phyloP scores from a whole-genome alignment of 345 rosid genomes.

The Euclidium syriacum region DNA sequence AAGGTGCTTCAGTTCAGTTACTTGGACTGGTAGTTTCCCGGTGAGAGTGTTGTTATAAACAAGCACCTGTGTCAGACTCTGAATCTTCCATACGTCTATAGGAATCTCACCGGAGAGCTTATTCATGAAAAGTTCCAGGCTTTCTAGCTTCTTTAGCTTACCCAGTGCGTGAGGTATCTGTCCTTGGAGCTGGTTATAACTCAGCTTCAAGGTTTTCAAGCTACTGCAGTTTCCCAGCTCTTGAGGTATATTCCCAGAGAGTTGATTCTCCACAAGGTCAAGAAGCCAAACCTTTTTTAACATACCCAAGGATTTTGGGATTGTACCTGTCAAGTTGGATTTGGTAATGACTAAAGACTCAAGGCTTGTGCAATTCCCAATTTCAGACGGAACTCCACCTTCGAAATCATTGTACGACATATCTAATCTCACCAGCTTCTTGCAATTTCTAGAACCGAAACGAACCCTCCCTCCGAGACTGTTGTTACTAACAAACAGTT shows the following conservation, averaged over 20 bases:
- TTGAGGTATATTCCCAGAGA: constrained; percentile 60
- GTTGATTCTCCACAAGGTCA: constrained; percentile 51
- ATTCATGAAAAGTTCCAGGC: constrained; percentile 55
- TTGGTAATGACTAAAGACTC: constrained; percentile 26
- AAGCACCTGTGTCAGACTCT: constrained; percentile 39
- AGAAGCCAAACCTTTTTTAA: constrained; percentile 34
- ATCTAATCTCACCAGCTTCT: constrained; percentile 40
- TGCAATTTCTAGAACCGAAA: constrained; percentile 41
- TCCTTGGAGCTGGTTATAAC: constrained; percentile 58
- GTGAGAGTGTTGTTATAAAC: constrained; percentile 57
- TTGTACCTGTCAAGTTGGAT: constrained; percentile 48
- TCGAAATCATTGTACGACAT: constrained; percentile 50
- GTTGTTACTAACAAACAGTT: constrained; percentile 38
- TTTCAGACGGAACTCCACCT: constrained; percentile 50
- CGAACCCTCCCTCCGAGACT: constrained; percentile 51
- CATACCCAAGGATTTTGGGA: constrained; percentile 62
- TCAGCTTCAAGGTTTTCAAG: constrained; percentile 33
- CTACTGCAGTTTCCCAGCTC: constrained; percentile 70
- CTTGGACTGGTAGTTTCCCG: constrained; percentile 60
- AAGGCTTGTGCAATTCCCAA: constrained; percentile 61
- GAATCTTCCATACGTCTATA: constrained; percentile 57
- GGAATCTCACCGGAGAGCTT: constrained; percentile 66
- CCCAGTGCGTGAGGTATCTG: constrained; percentile 60
- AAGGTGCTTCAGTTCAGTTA: constrained; percentile 53
- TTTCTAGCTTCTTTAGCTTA: constrained; percentile 36